These are phyloP conservation scores for Eucalyptus erythrocorys DNA, from an alignment of 345 rosid genomes.

Conservation along the genomic window DNA sequence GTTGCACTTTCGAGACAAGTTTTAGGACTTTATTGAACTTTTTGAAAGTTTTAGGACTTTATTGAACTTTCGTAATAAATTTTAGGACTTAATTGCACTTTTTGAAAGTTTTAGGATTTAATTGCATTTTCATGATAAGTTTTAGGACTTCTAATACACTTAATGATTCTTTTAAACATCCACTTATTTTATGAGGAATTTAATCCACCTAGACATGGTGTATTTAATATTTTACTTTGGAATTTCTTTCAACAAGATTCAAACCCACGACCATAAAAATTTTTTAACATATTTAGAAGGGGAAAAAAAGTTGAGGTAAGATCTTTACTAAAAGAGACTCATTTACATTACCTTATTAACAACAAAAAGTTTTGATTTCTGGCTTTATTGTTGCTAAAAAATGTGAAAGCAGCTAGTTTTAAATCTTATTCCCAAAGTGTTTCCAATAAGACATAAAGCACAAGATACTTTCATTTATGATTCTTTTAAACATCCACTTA, in stretches of 20 bases:
- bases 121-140: too few species aligned
- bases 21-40: too few species aligned
- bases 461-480: neutral
- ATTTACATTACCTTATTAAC: neutral
- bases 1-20: too few species aligned
- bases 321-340: neutral
- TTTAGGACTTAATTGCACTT: too few species aligned
- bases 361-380: rapidly evolving
- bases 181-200: neutral
- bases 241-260: neutral
- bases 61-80: too few species aligned
- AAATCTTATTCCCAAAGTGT: too few species aligned
- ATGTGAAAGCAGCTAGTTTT: neutral
- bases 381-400: neutral
- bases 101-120: too few species aligned
- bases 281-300: neutral
- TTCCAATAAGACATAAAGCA: too few species aligned
- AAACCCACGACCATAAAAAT: neutral
- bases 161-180: neutral
- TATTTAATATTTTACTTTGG: too few species aligned
- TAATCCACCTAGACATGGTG: neutral
- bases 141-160: too few species aligned
- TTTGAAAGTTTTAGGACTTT: too few species aligned
- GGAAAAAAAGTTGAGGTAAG: neutral
- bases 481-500: neutral